Evolutionary conservation across 2,329 filamentous ascomycete species (phyloP).

Genomic region (Ascochyta koolunga): DNA sequence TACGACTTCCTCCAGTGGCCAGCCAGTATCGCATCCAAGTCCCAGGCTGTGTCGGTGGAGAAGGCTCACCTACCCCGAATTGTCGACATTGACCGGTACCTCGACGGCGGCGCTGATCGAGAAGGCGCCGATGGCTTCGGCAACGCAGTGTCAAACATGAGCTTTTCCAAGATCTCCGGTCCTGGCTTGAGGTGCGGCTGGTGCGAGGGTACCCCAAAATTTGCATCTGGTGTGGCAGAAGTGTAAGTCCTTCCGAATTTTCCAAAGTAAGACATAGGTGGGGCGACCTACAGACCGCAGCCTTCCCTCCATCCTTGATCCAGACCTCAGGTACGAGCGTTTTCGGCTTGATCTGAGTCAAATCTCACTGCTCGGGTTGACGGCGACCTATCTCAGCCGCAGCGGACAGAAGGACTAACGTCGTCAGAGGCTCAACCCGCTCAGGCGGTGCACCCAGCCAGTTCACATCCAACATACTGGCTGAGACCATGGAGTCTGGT

Average conservation of each 20-base stretch:
- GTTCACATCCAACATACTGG: conserved; percentile 62
- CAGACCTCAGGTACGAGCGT: not conserved
- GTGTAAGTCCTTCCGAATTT: conserved; percentile 52
- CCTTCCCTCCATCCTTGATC: not conserved
- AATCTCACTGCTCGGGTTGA: conserved; percentile 5
- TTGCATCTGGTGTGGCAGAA: conserved; percentile 65
- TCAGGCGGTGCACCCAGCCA: conserved; percentile 68
- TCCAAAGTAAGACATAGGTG: not conserved
- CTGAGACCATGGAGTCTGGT: conserved; percentile 59
- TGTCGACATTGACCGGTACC: conserved; percentile 75
- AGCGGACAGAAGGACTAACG: conserved; percentile 26
- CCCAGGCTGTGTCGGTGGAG: conserved; percentile 35
- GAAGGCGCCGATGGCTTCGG: conserved; percentile 68
- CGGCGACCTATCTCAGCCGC: conserved; percentile 7
- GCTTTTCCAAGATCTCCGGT: conserved; percentile 85
- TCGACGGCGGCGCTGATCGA: conserved; percentile 63
- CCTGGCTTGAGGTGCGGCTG: conserved; percentile 88
- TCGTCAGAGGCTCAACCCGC: conserved; percentile 59
- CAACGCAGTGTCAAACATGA: conserved; percentile 83
- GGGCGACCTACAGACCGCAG: not conserved
- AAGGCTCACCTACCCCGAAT: conserved; percentile 69
- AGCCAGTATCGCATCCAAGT: conserved; percentile 36
- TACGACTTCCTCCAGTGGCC: conserved; percentile 93
- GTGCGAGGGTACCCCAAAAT: conserved; percentile 73
- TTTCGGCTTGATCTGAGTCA: not conserved